Evolutionary conservation across 2,329 filamentous ascomycete genomes (phyloP).

Genomic region (Fusarium marasasianum): DNA sequence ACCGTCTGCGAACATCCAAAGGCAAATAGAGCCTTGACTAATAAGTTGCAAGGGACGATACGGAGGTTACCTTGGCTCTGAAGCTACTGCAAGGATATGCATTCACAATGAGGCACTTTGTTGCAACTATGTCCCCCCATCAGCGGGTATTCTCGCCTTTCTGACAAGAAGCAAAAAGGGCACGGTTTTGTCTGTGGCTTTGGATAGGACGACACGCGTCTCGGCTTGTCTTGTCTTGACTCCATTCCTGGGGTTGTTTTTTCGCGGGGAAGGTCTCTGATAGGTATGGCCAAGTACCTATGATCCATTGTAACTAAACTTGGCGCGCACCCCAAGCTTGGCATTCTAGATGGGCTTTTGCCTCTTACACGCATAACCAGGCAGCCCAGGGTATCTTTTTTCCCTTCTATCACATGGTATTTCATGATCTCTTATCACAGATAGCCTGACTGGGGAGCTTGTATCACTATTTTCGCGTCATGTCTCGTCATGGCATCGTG

Average conservation of each 20-base stretch:
- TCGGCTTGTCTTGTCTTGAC: constrained; percentile 12
- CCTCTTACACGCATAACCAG: constrained; percentile 7
- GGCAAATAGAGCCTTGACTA: constrained; percentile 15
- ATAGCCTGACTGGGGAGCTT: background rate
- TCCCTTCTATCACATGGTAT: constrained; percentile 10
- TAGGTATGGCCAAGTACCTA: background rate
- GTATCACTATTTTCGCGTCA: constrained; percentile 25
- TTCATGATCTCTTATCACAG: constrained; percentile 4
- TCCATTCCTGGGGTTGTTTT: constrained; percentile 14
- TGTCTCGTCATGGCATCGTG: constrained; percentile 21
- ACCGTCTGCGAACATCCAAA: constrained; percentile 17
- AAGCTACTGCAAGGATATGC: constrained; percentile 30
- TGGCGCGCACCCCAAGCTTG: constrained; percentile 14
- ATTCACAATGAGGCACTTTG: constrained; percentile 26
- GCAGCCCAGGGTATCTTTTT: background rate
- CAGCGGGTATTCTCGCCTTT: background rate
- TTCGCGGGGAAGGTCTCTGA: constrained; percentile 20
- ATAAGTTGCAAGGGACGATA: constrained; percentile 16
- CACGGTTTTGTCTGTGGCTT: background rate
- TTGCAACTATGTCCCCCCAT: background rate
- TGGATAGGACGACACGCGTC: constrained; percentile 22
- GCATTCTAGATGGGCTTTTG: constrained; percentile 15
- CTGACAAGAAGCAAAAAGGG: background rate
- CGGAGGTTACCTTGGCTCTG: constrained; percentile 28
- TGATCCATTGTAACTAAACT: background rate